These are phyloP conservation scores for Candida ascalaphidarum DNA, from an alignment of 805 yeast species.

Conservation along the genomic window DNA sequence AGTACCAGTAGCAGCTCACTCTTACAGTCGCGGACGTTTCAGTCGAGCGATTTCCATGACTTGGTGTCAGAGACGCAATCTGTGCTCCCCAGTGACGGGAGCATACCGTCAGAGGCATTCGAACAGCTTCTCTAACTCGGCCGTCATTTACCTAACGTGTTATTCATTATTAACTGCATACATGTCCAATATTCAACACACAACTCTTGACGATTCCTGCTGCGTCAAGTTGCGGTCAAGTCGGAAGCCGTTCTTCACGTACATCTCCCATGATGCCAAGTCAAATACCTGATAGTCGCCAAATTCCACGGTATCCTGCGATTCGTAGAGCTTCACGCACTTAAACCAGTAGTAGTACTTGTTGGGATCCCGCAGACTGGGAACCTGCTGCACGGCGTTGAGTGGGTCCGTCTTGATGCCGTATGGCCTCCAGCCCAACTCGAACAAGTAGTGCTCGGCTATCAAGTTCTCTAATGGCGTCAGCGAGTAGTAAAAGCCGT, in stretches of 20 bases:
- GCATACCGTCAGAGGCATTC: too few relatives aligned
- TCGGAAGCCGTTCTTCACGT: conserved; percentile 26
- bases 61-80: too few relatives aligned
- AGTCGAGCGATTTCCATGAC: too few relatives aligned
- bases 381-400: too few relatives aligned
- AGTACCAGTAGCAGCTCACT: too few relatives aligned
- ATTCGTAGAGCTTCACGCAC: conserved; percentile 10
- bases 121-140: too few relatives aligned
- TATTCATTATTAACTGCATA: too few relatives aligned
- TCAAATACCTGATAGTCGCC: conserved; percentile 37
- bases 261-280: conserved; percentile 32
- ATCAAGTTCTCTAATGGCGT: conserved; percentile 35
- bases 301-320: conserved; percentile 10
- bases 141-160: too few relatives aligned
- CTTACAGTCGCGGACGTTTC: too few relatives aligned
- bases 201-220: conserved; percentile 14
- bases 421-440: conserved; percentile 36
- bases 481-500: conserved; percentile 33
- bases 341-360: conserved; percentile 19
- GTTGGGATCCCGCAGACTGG: not conserved
- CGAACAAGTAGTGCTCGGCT: conserved; percentile 30
- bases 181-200: not conserved
- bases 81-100: too few relatives aligned
- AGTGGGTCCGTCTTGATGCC: conserved; percentile 8
- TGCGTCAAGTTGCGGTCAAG: conserved; percentile 26